phyloP scores from a whole-genome alignment of 2,329 filamentous ascomycete species.

The Paecilomyces sp. region DNA sequence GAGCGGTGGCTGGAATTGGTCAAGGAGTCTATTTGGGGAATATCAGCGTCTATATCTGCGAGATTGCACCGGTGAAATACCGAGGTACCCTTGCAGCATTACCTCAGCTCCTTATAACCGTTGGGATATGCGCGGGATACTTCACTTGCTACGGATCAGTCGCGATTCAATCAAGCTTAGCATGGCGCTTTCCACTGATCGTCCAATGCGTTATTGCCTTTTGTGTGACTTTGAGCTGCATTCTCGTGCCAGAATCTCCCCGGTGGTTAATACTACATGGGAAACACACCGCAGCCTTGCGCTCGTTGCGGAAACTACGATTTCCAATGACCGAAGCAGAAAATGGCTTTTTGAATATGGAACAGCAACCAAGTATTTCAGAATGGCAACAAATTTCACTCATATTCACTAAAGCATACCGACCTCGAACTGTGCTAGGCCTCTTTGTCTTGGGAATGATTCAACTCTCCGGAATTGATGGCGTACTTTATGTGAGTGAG shows the following conservation, averaged over 20 bases:
- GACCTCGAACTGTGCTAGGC: constrained; percentile 44
- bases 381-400: neutral
- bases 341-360: neutral
- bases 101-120: constrained; percentile 46
- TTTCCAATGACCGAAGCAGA: constrained; percentile 25
- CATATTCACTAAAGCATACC: constrained; percentile 35
- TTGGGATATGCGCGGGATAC: constrained; percentile 49
- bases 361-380: neutral
- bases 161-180: constrained; percentile 38
- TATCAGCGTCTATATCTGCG: constrained; percentile 53
- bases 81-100: constrained; percentile 47
- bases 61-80: constrained; percentile 48
- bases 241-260: constrained; percentile 47
- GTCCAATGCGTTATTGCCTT: constrained; percentile 39
- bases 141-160: constrained; percentile 55
- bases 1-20: constrained; percentile 51
- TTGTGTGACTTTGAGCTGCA: constrained; percentile 21
- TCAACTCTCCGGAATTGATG: constrained; percentile 57
- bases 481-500: constrained; percentile 39
- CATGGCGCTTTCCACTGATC: constrained; percentile 53
- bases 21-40: constrained; percentile 53
- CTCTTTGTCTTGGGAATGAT: constrained; percentile 54
- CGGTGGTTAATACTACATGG: constrained; percentile 41
- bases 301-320: no score
- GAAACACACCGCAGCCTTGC: constrained; percentile 32